phyloP scores from a whole-genome alignment of 2,329 filamentous ascomycete species.

The Aspergillus oerlinghausenensis region DNA sequence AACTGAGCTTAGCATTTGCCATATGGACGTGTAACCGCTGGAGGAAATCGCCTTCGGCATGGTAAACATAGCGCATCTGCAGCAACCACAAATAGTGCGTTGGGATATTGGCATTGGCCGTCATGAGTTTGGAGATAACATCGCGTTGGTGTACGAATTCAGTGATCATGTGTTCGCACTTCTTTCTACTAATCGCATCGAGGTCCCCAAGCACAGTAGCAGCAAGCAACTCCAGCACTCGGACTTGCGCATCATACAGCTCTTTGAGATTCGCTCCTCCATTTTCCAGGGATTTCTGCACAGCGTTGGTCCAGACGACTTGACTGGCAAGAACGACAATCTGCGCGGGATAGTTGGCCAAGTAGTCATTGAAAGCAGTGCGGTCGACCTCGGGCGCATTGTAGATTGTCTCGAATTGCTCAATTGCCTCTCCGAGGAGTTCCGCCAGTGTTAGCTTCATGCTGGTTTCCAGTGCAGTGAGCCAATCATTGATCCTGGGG shows the following conservation, averaged over 20 bases:
- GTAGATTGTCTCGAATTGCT: slow-evolving; percentile 76
- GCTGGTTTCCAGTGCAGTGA: slow-evolving; percentile 82
- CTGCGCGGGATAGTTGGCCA: slow-evolving; percentile 81
- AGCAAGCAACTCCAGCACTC: slow-evolving; percentile 79
- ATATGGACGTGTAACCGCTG: slow-evolving; percentile 87
- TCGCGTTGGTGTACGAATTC: slow-evolving; percentile 98
- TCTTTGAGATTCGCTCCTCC: slow-evolving; percentile 65
- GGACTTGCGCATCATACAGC: slow-evolving; percentile 77
- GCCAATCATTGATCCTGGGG: slow-evolving; percentile 97
- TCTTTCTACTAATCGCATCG: slow-evolving; percentile 81
- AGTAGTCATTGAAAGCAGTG: slow-evolving; percentile 70
- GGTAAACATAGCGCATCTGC: slow-evolving; percentile 95
- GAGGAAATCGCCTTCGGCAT: slow-evolving; percentile 71
- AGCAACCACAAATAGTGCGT: slow-evolving; percentile 89
- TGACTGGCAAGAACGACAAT: slow-evolving; percentile 94
- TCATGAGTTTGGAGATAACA: slow-evolving; percentile 78
- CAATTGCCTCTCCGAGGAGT: slow-evolving; percentile 77
- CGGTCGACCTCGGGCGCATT: slow-evolving; percentile 65
- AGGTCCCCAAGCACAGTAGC: slow-evolving; percentile 86
- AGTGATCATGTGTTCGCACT: slow-evolving; percentile 97
- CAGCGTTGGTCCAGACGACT: slow-evolving; percentile 84
- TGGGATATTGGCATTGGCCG: slow-evolving; percentile 66
- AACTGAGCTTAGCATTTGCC: slow-evolving; percentile 92
- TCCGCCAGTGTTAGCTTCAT: slow-evolving; percentile 96
- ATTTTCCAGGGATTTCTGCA: slow-evolving; percentile 69